Evolutionary conservation across 116 monocot species (phyloP).

Genomic region (Papilionanthe hybrid): DNA sequence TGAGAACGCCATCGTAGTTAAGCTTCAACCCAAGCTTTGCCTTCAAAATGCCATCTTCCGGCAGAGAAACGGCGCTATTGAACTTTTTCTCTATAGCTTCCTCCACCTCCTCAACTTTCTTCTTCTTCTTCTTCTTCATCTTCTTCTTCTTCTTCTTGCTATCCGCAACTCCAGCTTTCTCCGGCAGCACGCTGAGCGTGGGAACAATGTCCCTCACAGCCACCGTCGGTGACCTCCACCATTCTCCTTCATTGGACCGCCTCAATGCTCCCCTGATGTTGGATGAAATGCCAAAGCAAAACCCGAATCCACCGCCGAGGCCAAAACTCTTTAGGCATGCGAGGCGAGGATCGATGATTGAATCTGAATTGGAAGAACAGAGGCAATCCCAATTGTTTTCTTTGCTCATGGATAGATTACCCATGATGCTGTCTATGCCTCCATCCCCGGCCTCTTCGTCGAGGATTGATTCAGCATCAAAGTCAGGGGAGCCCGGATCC

Average conservation of each 20-base stretch:
- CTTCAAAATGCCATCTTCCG: conserved; percentile 6
- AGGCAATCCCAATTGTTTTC: conserved; percentile 7
- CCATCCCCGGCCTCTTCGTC: conserved; percentile 33
- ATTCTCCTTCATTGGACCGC: conserved; percentile 19
- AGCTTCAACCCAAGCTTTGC: conserved; percentile 35
- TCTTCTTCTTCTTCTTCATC: neutral
- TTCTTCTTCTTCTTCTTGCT: conserved; percentile 36
- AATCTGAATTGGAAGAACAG: conserved; percentile 3
- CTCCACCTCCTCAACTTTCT: conserved; percentile 2
- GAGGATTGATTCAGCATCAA: conserved; percentile 46
- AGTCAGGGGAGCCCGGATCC: conserved; percentile 18
- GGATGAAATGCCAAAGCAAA: conserved; percentile 5
- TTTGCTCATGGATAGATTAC: conserved; percentile 21
- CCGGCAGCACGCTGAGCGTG: conserved; percentile 4
- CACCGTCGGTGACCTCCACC: conserved; percentile 35
- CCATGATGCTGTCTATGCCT: conserved; percentile 57
- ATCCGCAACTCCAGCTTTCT: neutral
- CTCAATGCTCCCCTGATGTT: conserved; percentile 26
- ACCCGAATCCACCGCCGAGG: conserved; percentile 16
- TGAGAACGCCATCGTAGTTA: conserved; percentile 30
- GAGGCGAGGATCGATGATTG: conserved; percentile 22
- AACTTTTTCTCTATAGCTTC: conserved; percentile 9
- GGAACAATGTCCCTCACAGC: conserved; percentile 33
- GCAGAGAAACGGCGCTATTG: neutral
- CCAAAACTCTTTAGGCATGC: conserved; percentile 30